Conservation (phyloP, 352 stramenopile species). For the Blastocystis sp. region DNA sequence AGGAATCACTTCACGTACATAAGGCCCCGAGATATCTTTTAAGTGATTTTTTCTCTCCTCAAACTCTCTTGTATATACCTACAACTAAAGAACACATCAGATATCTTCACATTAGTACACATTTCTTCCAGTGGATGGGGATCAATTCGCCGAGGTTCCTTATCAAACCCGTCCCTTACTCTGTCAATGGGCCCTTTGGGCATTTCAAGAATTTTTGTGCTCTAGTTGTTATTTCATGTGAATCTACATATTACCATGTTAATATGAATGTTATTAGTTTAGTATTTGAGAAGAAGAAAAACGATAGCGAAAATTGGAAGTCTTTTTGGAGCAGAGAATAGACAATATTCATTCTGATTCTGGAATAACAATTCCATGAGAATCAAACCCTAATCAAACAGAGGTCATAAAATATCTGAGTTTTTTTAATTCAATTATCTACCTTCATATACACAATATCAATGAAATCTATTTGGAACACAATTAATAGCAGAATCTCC, state of each 20-base stretch:
- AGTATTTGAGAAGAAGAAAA: not conserved
- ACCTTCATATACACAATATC: no score
- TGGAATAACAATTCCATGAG: no score
- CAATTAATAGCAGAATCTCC: no score
- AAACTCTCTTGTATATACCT: slow-evolving; percentile 53
- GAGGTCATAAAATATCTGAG: no score
- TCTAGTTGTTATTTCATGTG: slow-evolving; percentile 10
- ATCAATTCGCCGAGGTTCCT: slow-evolving; percentile 48
- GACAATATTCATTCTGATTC: no score
- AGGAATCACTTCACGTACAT: slow-evolving; percentile 15
- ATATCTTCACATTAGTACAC: slow-evolving; percentile 15
- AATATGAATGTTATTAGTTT: not conserved
- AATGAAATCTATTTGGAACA: no score
- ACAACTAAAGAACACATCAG: not conserved
- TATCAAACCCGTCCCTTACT: slow-evolving; percentile 49
- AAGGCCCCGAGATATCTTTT: slow-evolving; percentile 27
- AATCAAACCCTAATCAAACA: no score
- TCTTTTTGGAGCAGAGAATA: no score
- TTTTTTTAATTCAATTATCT: no score
- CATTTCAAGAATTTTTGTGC: not conserved
- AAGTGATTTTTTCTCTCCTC: slow-evolving; percentile 45
- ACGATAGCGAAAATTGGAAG: not conserved
- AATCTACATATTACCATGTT: not conserved
- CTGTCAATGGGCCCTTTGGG: slow-evolving; percentile 30
- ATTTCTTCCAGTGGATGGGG: slow-evolving; percentile 52